Evolutionary conservation across 2,329 filamentous ascomycete species (phyloP), one percentile per base, ranked within the genome.

Genomic region (Nigrospora sphaerica): DNA sequence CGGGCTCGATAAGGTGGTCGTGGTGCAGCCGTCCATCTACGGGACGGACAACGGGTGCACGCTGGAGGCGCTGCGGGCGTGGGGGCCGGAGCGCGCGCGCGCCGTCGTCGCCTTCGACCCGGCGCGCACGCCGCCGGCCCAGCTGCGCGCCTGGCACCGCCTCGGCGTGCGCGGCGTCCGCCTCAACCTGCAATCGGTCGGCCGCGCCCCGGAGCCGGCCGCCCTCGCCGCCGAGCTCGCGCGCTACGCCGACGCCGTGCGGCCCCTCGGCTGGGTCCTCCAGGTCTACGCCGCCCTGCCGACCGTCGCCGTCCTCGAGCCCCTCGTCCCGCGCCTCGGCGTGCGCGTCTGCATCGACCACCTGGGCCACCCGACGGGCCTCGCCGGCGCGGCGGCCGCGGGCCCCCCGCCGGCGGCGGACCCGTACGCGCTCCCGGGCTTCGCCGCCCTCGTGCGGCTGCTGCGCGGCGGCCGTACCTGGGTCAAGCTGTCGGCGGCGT

Each of bases 21-120:
- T 84, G 12, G 74, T 80, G 3, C 81, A 84, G 52, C 78, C 79
- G 1, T 81, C 77, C 14, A 77, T 81, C 44, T 84, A 83, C 57
- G 78, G 75, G 19, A 65, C 68, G 44, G 78, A 84, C 60, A 84
- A 85, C 54, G 66, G 70, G 0, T 81, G 77, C 54, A 62, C 82
- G 4, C 66, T 84, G 12, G 72, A 78, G 38, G 76, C 76, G 0
- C 64, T 84, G 12, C 55, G 59, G 7, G 58, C 57, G 12, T 58
- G 78, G 0, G 78, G 78, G 0, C 68, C 73, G 0, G 57, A 59
- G 13, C 66, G 68, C 35, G 78, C 70, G 9, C 66, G 80, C 39
- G 81, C 70, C 2, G 73, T 84, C 7, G 75, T 83, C 3, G 68
- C 70, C 7, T 73, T 83, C 52, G 74, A 83, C 46, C 73, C 78